Evolutionary conservation across 441 rosid genomes (phyloP).

Genomic region (Manihot esculenta): DNA sequence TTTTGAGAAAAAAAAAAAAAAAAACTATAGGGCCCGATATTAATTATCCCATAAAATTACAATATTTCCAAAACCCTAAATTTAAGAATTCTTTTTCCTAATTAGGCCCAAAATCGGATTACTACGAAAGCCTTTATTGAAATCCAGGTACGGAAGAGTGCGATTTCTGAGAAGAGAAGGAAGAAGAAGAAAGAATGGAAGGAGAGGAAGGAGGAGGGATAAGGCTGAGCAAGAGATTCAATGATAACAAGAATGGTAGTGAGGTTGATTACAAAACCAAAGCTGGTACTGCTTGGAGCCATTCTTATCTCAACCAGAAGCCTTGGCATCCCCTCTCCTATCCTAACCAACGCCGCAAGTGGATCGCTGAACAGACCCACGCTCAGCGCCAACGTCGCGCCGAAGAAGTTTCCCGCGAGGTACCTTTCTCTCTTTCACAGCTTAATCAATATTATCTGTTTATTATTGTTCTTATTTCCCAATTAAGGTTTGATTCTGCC

Average conservation of each 20-base stretch:
- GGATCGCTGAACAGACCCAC: constrained; percentile 96
- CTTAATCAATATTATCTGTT: neutral
- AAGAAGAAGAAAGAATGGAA: constrained; percentile 37
- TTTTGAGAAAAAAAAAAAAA: too few relatives aligned
- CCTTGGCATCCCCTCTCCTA: constrained; percentile 99
- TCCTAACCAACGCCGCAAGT: constrained; percentile 94
- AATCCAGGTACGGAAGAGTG: too few relatives aligned
- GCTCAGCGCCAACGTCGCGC: constrained; percentile 67
- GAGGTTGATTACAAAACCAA: constrained; percentile 96
- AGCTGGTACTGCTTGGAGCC: constrained; percentile 98
- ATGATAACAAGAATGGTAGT: constrained; percentile 40
- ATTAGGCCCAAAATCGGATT: too few relatives aligned
- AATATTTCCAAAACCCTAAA: too few relatives aligned
- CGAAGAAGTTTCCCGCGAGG: constrained; percentile 94
- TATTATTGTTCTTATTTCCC: too few relatives aligned
- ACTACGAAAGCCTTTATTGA: too few relatives aligned
- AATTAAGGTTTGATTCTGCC: neutral
- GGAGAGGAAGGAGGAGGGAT: constrained; percentile 73
- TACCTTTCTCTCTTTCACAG: constrained; percentile 8
- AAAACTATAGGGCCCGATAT: too few relatives aligned
- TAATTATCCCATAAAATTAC: too few relatives aligned
- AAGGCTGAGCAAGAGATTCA: constrained; percentile 77
- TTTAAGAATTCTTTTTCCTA: too few relatives aligned
- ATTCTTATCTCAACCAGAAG: constrained; percentile 89
- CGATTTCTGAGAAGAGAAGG: too few relatives aligned